These are phyloP conservation scores for Senna siamea DNA, from an alignment of 306 rosid genomes.

Conservation along the genomic window DNA sequence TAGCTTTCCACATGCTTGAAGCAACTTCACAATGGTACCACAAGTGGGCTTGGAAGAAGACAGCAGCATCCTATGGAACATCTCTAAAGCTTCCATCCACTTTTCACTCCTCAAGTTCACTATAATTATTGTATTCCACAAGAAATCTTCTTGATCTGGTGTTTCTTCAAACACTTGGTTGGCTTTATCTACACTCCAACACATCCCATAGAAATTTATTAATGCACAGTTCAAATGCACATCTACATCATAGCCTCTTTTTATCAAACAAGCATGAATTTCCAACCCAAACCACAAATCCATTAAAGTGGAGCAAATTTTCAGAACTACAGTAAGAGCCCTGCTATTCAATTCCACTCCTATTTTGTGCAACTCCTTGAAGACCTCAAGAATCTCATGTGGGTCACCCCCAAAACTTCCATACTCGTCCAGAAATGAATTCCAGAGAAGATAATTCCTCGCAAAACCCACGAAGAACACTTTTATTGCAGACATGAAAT, in stretches of 20 bases:
- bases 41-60: conserved; percentile 47
- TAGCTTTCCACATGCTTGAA: conserved; percentile 74
- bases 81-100: conserved; percentile 52
- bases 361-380: conserved; percentile 45
- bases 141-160: conserved; percentile 48
- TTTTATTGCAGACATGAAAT: conserved; percentile 57
- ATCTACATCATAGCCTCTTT: conserved; percentile 62
- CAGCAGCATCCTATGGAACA: conserved; percentile 55
- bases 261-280: conserved; percentile 62
- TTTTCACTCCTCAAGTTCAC: conserved; percentile 63
- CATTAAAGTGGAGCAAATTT: conserved; percentile 52
- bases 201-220: conserved; percentile 58
- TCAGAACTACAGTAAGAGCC: conserved; percentile 56
- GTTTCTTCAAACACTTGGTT: conserved; percentile 59
- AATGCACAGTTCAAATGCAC: conserved; percentile 61
- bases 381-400: conserved; percentile 50
- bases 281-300: conserved; percentile 57
- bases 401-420: conserved; percentile 56
- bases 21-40: conserved; percentile 55
- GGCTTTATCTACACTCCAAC: conserved; percentile 58
- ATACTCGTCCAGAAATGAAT: conserved; percentile 56
- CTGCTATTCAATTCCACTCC: conserved; percentile 55
- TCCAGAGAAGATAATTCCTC: conserved; percentile 53
- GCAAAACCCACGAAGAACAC: conserved; percentile 58
- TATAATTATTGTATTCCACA: conserved; percentile 69